Evolutionary conservation across 805 yeast species (phyloP), one percentile per base, ranked within the genome.

Genomic region (Wickerhamomyces hampshirensis): DNA sequence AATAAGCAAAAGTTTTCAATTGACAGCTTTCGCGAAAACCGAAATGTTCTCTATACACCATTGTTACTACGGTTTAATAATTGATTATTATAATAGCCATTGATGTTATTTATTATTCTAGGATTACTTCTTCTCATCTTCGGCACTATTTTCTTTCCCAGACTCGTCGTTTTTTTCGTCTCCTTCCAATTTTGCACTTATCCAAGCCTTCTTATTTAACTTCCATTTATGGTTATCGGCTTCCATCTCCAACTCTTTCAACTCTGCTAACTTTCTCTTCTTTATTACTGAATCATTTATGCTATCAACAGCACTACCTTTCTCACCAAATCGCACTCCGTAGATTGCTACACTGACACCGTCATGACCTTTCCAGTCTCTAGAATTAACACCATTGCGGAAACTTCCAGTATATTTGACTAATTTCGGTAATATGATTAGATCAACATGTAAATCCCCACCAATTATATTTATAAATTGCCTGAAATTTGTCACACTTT

Each of bases 341-440:
- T 72, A 74, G 3, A 93, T 64, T 5, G 81, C 78, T 38, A 71
- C 67, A 27, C 95, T 82, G 30, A 79, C 70, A 2, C 98, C 98
- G 53, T 84, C 86, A 55, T 91, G 98, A 6, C 60, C 60, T 2
- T 56, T 53, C 97, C 98, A 91, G 4, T 75, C 59, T 34, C 97
- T 70, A 2, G 95, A 77, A 50, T 77, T 75, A 42, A 89, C 62
- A 5, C 84, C 89, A 58, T 84, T 69, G 32, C 84, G 70, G 52
- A 59, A 79, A 26, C 71, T 65, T 1, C 96, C 94, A 14, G 61
- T 57, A 53, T 93, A 91, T 24, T 51, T 42, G n/a, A 65, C 63
- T 31, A 93, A 63, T 2, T 75, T 62, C 1, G 98, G 98, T 33
- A 93, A 63, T 19, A 91, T 55, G n/a, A 55, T 45, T 26, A 60